Evolutionary conservation across 208 protist species (phyloP).

Genomic region (Hexamita inflata): DNA sequence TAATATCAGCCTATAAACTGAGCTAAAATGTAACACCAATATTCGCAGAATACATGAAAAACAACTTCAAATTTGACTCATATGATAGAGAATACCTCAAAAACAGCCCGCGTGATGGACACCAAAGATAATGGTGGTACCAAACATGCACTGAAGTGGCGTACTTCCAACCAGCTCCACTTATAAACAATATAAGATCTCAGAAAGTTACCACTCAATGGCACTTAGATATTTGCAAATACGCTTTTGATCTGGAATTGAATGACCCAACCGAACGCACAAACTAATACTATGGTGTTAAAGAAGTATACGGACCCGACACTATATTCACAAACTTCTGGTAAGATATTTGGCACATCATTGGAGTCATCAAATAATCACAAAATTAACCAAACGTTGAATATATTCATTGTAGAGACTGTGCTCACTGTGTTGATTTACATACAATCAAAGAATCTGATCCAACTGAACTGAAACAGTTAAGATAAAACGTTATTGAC

Average conservation of each 20-base stretch:
- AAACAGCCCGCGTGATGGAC: background rate
- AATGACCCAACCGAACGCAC: background rate
- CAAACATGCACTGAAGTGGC: slow-evolving; percentile 23
- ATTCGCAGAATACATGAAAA: background rate
- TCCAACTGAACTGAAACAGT: background rate
- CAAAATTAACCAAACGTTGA: background rate
- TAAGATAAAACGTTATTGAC: background rate
- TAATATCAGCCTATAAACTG: background rate
- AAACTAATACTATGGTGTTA: slow-evolving; percentile 9
- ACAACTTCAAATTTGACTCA: background rate
- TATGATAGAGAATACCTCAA: background rate
- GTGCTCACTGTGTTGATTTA: slow-evolving; percentile 17
- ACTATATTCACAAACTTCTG: slow-evolving; percentile 23
- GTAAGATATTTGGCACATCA: slow-evolving; percentile 24
- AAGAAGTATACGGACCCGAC: background rate
- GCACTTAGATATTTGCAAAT: slow-evolving; percentile 13
- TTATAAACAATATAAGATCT: background rate
- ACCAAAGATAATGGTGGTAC: slow-evolving; percentile 14
- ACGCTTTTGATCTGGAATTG: slow-evolving; percentile 10
- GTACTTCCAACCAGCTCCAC: slow-evolving; percentile 20
- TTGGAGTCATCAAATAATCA: background rate
- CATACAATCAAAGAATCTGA: background rate
- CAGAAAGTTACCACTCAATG: slow-evolving; percentile 1
- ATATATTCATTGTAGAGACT: slow-evolving; percentile 18
- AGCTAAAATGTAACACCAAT: background rate